A percentile compares a stretch with the other conserved stretches of the same genome.
phyloP scores from a whole-genome alignment of 1,284 basidiomycete species.

The Sutorius eximius region DNA sequence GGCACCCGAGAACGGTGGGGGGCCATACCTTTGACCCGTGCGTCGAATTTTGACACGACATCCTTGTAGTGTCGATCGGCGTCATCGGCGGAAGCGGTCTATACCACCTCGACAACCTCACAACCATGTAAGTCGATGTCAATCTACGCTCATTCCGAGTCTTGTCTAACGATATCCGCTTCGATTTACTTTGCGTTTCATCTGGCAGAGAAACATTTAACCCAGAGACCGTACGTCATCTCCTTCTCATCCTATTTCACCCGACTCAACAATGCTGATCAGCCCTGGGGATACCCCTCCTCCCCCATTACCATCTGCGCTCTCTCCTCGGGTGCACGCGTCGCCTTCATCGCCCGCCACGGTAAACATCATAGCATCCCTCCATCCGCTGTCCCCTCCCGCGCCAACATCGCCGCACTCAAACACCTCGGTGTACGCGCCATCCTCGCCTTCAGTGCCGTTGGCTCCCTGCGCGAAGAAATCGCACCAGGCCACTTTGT shows the following conservation, averaged over 20 bases:
- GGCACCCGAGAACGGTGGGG: conserved; percentile 25
- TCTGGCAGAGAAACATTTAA: conserved; percentile 61
- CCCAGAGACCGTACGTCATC: conserved; percentile 61
- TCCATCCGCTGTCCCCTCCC: conserved; percentile 77
- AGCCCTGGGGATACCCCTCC: conserved; percentile 95
- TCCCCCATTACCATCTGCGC: conserved; percentile 88
- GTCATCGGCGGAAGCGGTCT: conserved; percentile 85
- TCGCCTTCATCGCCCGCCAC: conserved; percentile 94
- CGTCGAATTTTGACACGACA: neutral
- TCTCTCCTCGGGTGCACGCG: conserved; percentile 72
- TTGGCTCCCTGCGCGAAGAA: conserved; percentile 94
- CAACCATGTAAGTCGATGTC: conserved; percentile 59
- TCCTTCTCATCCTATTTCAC: neutral
- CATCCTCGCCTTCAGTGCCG: conserved; percentile 93
- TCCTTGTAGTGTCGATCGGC: conserved; percentile 65
- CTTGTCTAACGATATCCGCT: neutral
- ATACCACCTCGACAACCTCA: conserved; percentile 89
- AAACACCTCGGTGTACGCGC: conserved; percentile 89
- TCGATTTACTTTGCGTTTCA: neutral
- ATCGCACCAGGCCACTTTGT: conserved; percentile 90
- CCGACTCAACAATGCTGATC: neutral
- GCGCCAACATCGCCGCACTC: conserved; percentile 95
- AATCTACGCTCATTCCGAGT: neutral
- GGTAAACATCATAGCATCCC: conserved; percentile 74
- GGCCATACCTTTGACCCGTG: too few relatives aligned